Conservation (phyloP, 441 rosid species). For the Brassica balearica region DNA sequence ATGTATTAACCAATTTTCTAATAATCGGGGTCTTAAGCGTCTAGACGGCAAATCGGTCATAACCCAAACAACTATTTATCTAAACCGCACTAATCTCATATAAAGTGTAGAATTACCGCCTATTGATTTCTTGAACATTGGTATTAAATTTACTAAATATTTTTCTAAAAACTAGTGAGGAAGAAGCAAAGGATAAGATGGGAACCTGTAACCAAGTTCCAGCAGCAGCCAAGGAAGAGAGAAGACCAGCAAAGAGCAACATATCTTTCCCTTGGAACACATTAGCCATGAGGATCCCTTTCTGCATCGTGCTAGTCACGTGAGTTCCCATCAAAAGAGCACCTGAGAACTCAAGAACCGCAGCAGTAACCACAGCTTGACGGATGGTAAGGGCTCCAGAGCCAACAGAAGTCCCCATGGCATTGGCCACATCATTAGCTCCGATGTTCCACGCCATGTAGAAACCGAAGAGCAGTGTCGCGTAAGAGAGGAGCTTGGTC, state of each 20-base stretch:
- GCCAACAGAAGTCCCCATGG: constrained; percentile 99
- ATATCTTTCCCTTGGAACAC: constrained; percentile 89
- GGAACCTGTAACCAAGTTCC: constrained; percentile 98
- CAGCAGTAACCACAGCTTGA: constrained; percentile 94
- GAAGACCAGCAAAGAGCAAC: constrained; percentile 87
- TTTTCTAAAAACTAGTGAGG: constrained; percentile 7
- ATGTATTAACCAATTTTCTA: background rate
- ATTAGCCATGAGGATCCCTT: constrained; percentile 83
- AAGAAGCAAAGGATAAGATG: constrained; percentile 12
- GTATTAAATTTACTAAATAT: constrained; percentile 1
- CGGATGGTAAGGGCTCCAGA: constrained; percentile 84
- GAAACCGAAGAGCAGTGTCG: constrained; percentile 81
- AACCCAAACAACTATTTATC: no score
- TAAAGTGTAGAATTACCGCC: no score
- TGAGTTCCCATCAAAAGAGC: constrained; percentile 96
- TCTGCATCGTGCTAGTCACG: constrained; percentile 98
- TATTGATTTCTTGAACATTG: no score
- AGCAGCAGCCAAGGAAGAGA: constrained; percentile 93
- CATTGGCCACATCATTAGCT: constrained; percentile 98
- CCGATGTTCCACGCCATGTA: constrained; percentile 99
- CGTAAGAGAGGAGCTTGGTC: constrained; percentile 75
- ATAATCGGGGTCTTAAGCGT: no score
- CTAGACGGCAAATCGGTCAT: no score
- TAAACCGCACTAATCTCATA: no score
- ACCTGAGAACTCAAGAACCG: constrained; percentile 94